Percentiles rank a stretch among this genome's conserved stretches.
These are phyloP conservation scores for Rubus idaeus DNA, from an alignment of 306 rosid genomes.

Conservation along the genomic window DNA sequence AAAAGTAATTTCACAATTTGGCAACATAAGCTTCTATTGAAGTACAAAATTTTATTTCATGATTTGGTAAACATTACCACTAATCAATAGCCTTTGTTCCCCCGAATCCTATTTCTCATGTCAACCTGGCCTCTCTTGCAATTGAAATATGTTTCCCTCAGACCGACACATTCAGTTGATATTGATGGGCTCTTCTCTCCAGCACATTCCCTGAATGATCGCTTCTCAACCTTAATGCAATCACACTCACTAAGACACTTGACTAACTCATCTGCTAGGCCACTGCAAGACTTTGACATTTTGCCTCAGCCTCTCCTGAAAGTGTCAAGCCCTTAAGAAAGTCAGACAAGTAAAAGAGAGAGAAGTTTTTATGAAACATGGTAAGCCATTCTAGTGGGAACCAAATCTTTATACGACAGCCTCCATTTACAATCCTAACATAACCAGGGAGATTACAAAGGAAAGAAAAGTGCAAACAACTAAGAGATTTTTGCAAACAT, in stretches of 20 bases:
- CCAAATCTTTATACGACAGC: too few relatives aligned
- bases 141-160: conserved; percentile 94
- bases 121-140: conserved; percentile 98
- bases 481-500: too few relatives aligned
- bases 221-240: conserved; percentile 84
- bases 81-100: conserved; percentile 49
- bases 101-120: conserved; percentile 56
- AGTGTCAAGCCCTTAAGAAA: background rate
- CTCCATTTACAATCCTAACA: too few relatives aligned
- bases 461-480: too few relatives aligned
- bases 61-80: background rate
- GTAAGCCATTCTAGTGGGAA: too few relatives aligned
- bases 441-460: too few relatives aligned
- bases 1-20: background rate
- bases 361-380: background rate
- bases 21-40: background rate
- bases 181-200: conserved; percentile 89
- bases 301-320: conserved; percentile 21
- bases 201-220: conserved; percentile 65
- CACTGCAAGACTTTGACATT: conserved; percentile 95
- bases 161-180: conserved; percentile 83
- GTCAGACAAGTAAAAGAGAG: background rate
- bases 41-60: background rate
- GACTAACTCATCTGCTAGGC: conserved; percentile 78
- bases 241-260: conserved; percentile 93